phyloP scores from a whole-genome alignment of 2,329 filamentous ascomycete genomes.

The Xylariaceae sp. region DNA sequence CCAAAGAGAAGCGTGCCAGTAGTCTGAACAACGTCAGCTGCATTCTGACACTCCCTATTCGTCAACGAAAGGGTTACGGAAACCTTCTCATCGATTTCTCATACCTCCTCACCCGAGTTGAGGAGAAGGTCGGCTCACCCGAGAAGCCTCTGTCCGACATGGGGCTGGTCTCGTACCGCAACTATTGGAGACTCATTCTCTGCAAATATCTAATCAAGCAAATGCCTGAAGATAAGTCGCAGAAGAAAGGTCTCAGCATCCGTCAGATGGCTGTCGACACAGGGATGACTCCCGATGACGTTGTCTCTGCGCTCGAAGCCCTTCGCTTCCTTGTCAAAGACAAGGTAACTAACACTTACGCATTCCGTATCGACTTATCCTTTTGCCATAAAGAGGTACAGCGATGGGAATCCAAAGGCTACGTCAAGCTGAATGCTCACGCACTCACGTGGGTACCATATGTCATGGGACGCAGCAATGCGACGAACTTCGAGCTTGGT shows the following conservation, averaged over 20 bases:
- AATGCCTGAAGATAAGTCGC: constrained; percentile 35
- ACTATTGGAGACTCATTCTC: constrained; percentile 90
- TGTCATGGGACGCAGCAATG: constrained; percentile 84
- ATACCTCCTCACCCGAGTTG: constrained; percentile 88
- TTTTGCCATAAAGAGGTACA: constrained; percentile 85
- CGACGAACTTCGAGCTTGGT: constrained; percentile 77
- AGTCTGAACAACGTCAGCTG: constrained; percentile 97
- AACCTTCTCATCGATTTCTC: constrained; percentile 98
- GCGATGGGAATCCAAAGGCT: constrained; percentile 85
- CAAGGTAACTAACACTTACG: constrained; percentile 82
- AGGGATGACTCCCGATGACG: constrained; percentile 93
- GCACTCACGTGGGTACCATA: constrained; percentile 93
- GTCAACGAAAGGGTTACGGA: constrained; percentile 95
- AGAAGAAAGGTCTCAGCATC: constrained; percentile 53
- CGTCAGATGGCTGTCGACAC: constrained; percentile 78
- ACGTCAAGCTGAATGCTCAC: constrained; percentile 77
- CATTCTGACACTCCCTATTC: constrained; percentile 91
- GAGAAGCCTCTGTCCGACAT: constrained; percentile 98
- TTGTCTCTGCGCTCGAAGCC: constrained; percentile 88
- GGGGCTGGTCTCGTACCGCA: constrained; percentile 94
- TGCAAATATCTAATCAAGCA: constrained; percentile 75
- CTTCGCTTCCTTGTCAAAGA: constrained; percentile 86
- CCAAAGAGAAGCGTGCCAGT: constrained; percentile 92
- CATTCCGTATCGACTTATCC: constrained; percentile 77
- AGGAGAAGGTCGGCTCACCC: constrained; percentile 89